Base-by-base conservation (phyloP, 768 basidiomycete genomes). In the Infundibulicybe gibba region DNA sequence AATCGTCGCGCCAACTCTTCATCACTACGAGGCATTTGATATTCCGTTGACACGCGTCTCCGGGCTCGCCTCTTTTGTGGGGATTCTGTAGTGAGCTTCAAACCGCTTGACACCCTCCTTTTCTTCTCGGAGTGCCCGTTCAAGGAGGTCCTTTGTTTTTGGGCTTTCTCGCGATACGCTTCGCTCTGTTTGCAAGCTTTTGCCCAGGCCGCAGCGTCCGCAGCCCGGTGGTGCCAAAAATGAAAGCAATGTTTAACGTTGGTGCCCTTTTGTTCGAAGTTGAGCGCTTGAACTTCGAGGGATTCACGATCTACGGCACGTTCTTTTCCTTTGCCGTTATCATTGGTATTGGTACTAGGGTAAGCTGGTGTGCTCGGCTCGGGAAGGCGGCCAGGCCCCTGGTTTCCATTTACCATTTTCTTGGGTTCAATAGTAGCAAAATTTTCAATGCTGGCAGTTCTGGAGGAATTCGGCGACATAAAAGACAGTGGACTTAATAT, bases 1-100 rank as follows among this genome's bases (percentile, higher is more conserved):
- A 87, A 76, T 46, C 83, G 74, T 60, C 62, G 74, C 12, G 78
- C 83, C 43, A 88, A 71, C 31, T 80, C 81, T 49, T 82, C 83
- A 47, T 87, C 87, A 13, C 77, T 82, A 47, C 74, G 62, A 14
- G 80, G 80, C 6, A 75, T 68, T 38, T 65, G 67, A 50, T 81
- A 84, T 41, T 75, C 74, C 34, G 54, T 61, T 16, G 69, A 70
- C 25, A 71, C 54, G 30, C 72, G 65, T 49, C 64, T 66, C 49
- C 69, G 66, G 43, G 63, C 52, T 40, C 74, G 68, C 48, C 71
- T 77, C 62, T 63, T 75, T 34, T 56, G 52, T 1, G 67, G 57
- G 3, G 60, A 61, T 5, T 56, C 56, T 31, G 52, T 44, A 13
- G 50, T 50, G 6, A 49, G 33, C 5, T 49, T 49, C 17, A 51